Percentiles rank a stretch among this genome's conserved stretches.
Conservation (phyloP, 305 asterid genomes). For the Vinca major region DNA sequence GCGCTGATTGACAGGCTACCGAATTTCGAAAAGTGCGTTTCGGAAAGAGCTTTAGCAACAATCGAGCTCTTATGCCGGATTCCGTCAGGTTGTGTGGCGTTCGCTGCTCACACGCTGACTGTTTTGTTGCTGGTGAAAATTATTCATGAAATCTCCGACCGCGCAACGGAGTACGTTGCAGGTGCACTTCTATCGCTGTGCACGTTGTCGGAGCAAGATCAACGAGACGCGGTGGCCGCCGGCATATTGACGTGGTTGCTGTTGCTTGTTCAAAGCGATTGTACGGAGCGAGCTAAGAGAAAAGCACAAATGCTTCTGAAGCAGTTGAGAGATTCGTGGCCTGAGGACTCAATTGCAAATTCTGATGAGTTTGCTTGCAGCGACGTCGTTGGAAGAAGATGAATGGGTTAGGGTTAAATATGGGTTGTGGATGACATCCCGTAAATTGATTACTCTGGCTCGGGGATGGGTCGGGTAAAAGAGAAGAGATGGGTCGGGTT, state of each 20-base stretch:
- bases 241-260: conserved; percentile 72
- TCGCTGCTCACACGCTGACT: conserved; percentile 63
- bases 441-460: too few species aligned
- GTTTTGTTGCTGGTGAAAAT: conserved; percentile 67
- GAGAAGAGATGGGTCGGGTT: too few species aligned
- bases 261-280: conserved; percentile 79
- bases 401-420: too few species aligned
- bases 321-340: conserved; percentile 69
- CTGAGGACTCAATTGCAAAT: conserved; percentile 45
- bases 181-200: conserved; percentile 79
- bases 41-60: conserved; percentile 89
- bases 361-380: conserved; percentile 54
- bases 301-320: conserved; percentile 89
- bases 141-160: conserved; percentile 64
- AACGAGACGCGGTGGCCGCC: conserved; percentile 57
- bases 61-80: conserved; percentile 84
- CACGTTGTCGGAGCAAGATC: conserved; percentile 55
- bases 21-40: conserved; percentile 75
- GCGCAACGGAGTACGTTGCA: conserved; percentile 92
- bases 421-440: too few species aligned
- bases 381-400: conserved; percentile 76
- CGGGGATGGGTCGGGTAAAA: too few species aligned
- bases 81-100: conserved; percentile 64
- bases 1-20: conserved; percentile 50
- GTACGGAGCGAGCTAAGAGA: conserved; percentile 88